Evolutionary conservation across 345 rosid species (phyloP), one percentile per base, ranked within the genome.

Genomic region (Xanthoceras sorbifolium): DNA sequence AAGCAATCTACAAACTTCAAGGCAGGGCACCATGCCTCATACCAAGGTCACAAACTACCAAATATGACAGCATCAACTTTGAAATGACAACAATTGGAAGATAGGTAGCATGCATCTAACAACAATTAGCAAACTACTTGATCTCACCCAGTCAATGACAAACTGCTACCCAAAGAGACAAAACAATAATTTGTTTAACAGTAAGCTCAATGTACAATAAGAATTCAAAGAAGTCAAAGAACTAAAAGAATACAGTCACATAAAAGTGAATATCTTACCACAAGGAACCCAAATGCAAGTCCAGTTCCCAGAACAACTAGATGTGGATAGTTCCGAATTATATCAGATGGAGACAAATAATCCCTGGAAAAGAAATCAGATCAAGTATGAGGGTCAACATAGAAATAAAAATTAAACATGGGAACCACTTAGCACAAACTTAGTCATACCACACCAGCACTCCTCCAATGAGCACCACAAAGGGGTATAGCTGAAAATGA

Each of bases 201-300:
- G 0, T 59, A 57, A 71, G 38, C 52, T 36, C 60, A 1, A 57
- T 14, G 60, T 34, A 23, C 75, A 71, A 73, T 28, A 38, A 44
- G 61, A 63, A 26, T 74, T 74, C 4, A 12, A 10, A 64, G 40
- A 63, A 0, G 22, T 29, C 17, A 48, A 78, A 40, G 40, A 63
- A 0, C 14, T 29, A 11, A 48, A 78, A 40, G 57, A 55, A 70
- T 69, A 61, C 5, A 25, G 60, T 40, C 64, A 75, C 9, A 72
- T 25, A 54, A 29, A 69, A 31, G 22, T 14, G 5, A 57, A 74
- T n/a, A 76, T 73, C 90, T 60, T 86, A 96, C 99, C 97, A 96
- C 99, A 26, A 93, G 90, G 82, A 96, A 96, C 59, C 99, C 99
- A 85, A 96, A 96, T 52, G 99, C 97, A 86, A 96, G 97, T 81